Base-by-base conservation (phyloP, 306 rosid species). In the Medicago arabica region DNA sequence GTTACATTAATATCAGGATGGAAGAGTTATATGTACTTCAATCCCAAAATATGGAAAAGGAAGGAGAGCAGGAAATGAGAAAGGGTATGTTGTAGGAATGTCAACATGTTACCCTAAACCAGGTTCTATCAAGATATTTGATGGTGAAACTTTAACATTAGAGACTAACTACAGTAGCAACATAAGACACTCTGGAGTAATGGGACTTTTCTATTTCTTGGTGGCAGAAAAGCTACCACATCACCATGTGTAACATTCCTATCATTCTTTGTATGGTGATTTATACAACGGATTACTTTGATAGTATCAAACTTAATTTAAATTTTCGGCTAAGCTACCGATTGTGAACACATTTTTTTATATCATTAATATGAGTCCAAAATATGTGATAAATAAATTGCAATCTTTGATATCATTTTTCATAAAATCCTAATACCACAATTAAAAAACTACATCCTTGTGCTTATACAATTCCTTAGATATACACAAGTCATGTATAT, bases 71-170 rank as follows among this genome's bases (percentile, higher is more conserved):
- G 98, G 97, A 69, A 83, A 93, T 38, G 98, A 93, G 85, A 81
- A 72, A 21, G 97, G 97, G 2, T 91, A 89, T 44, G 50, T 93
- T n/a, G 91, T 90, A 36, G 98, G 97, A 81, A 93, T 93, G 98
- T 50, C 91, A 0, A 84, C 90, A 18, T 93, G 98, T 73, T 93
- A 84, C 73, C 98, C 97, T 69, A n/a, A 0, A 49, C 89, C 86
- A 4, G 97, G 98, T 50, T 71, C 91, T 38, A 23, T 89, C 60
- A 83, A 85, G 83, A 91, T 93, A 73, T 31, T 10, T 6, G 84
- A 83, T 36, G 90, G 92, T 36, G 98, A 93, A 85, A 78, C 60
- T 2, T 39, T 91, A 77, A 76, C 75, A 67, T 73, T 89, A 2
- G 86, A 79, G 67, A 63, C 90, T 10, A 79, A 7, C 3, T 88